Percentiles rank a stretch among this genome's conserved stretches.
phyloP scores from a whole-genome alignment of 345 rosid species.

The Hypericum perforatum region DNA sequence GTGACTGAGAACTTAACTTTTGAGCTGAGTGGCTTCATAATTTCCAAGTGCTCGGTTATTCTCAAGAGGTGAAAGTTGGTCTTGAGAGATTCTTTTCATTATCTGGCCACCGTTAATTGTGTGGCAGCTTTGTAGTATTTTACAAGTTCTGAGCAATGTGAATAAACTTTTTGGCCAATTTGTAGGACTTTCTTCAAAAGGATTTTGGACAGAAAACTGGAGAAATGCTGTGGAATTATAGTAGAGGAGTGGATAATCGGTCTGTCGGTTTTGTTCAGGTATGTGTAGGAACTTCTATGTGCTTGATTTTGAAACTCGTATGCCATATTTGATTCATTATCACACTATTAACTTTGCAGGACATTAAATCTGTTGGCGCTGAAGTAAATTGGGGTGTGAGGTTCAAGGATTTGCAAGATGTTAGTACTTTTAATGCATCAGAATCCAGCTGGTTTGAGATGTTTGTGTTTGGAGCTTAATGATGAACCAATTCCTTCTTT shows the following conservation, averaged over 20 bases:
- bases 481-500: slow-evolving; percentile 16
- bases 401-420: slow-evolving; percentile 69
- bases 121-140: slow-evolving; percentile 1
- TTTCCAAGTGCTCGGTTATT: no score
- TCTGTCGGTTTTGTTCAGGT: slow-evolving; percentile 73
- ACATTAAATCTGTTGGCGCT: slow-evolving; percentile 85
- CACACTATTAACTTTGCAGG: slow-evolving; percentile 33
- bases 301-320: neutral
- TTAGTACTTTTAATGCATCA: slow-evolving; percentile 28
- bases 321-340: neutral
- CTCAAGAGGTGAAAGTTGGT: no score
- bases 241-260: slow-evolving; percentile 81
- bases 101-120: no score
- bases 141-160: neutral
- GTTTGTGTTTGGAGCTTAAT: no score
- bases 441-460: slow-evolving; percentile 6
- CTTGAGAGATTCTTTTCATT: no score
- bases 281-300: slow-evolving; percentile 9
- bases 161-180: slow-evolving; percentile 8
- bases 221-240: slow-evolving; percentile 91
- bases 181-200: slow-evolving; percentile 67
- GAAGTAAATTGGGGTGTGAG: slow-evolving; percentile 98
- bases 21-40: no score
- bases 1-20: no score
- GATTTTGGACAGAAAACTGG: slow-evolving; percentile 88